Conservation (phyloP, 2,329 filamentous ascomycete genomes). For the Arthroderma sp. region DNA sequence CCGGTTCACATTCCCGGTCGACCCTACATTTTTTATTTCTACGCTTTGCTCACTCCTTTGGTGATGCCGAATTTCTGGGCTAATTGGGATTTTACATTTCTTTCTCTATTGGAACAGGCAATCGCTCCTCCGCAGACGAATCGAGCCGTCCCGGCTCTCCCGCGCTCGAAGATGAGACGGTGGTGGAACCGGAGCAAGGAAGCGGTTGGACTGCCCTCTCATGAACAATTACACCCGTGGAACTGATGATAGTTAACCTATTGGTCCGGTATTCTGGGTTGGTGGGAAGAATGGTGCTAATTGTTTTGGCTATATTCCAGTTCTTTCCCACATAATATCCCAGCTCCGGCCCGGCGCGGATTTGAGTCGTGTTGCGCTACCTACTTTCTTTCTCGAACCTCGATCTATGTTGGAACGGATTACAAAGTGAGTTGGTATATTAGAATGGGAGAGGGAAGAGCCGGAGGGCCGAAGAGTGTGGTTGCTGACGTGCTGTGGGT, state of each 20-base stretch:
- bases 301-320: conserved; percentile 33
- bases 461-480: neutral
- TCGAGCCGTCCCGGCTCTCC: conserved; percentile 22
- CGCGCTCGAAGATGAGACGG: conserved; percentile 56
- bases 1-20: conserved; percentile 1
- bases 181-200: conserved; percentile 84
- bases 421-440: conserved; percentile 60
- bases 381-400: conserved; percentile 95
- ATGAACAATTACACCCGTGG: neutral
- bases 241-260: too few relatives aligned
- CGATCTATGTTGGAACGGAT: conserved; percentile 97
- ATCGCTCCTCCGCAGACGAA: conserved; percentile 47
- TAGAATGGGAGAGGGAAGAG: neutral
- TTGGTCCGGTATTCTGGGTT: neutral
- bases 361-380: conserved; percentile 82
- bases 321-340: conserved; percentile 92
- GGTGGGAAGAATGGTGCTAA: neutral
- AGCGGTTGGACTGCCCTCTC: conserved; percentile 51
- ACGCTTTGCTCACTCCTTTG: neutral
- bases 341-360: conserved; percentile 92
- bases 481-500: neutral
- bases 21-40: neutral
- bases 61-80: neutral
- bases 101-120: conserved; percentile 23
- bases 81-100: neutral